Evolutionary conservation across 306 rosid species (phyloP), one percentile per base, ranked within the genome.

Genomic region (Canavalia ensiformis): DNA sequence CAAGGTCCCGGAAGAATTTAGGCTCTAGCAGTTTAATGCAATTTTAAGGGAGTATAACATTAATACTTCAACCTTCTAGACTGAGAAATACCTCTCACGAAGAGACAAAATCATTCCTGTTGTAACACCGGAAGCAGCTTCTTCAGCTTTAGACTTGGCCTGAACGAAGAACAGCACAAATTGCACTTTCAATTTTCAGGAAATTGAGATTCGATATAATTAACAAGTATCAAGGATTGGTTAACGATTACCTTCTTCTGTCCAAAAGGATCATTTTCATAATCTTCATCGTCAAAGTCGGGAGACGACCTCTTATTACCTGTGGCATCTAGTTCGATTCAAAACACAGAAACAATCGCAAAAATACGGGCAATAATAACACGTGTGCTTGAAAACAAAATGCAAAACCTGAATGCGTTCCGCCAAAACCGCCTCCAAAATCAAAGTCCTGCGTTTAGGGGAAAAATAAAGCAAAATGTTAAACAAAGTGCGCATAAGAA

Each of bases 61-160:
- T 13, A 1, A 46, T 46, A 67, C 7, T 63, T 39, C 50, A 62
- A 70, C 45, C 30, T 67, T 11, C 28, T 64, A 45, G 52, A 49
- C 45, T 69, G 46, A 7, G 18, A 65, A 68, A 37, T 86, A 95
- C 98, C 97, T 87, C 89, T 92, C 97, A n/a, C 97, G 98, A 82
- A 92, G 97, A 56, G 97, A 85, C 89, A 92, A 88, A 74, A 95
- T 95, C 98, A 92, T 95, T 78, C 97, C 94, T 18, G 98, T 95
- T 57, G 97, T 90, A 13, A 85, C 91, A 5, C 97, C 97, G 37
- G 97, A 93, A 79, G 94, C 94, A 75, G 97, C 89, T 88, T 95
- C 98, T 86, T 92, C 95, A 39, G 84, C 83, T 83, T 90, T 89
- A 3, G 88, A 57, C 79, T 90, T 90, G 7, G 67, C 84, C 97